A percentile compares a stretch with the other conserved stretches of the same genome.
phyloP scores from a whole-genome alignment of 495 filamentous ascomycete species.

The Tetracladium setigerum region DNA sequence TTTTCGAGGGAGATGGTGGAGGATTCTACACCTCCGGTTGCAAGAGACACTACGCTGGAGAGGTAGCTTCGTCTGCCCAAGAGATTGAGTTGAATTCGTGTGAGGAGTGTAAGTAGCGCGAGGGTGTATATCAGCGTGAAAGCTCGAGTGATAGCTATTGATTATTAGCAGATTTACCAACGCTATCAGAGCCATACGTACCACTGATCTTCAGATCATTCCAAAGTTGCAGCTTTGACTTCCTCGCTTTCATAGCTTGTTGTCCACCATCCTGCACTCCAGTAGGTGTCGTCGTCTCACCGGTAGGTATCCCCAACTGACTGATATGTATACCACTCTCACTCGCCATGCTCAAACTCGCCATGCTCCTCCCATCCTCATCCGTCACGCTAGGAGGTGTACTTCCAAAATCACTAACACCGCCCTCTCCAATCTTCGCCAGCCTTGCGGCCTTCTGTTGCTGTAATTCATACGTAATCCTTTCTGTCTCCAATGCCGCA shows the following conservation, averaged over 20 bases:
- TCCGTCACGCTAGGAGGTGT: conserved; percentile 70
- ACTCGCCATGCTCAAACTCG: conserved; percentile 68
- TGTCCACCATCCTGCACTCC: conserved; percentile 31
- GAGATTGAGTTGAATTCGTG: conserved; percentile 93
- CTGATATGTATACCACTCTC: conserved; percentile 75
- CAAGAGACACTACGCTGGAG: conserved; percentile 84
- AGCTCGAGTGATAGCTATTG: conserved; percentile 74
- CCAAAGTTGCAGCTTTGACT: conserved; percentile 89
- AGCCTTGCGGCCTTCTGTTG: conserved; percentile 80
- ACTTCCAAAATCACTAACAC: conserved; percentile 56
- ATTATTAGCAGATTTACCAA: not conserved
- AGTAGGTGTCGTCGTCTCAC: conserved; percentile 27
- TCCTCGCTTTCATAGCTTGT: conserved; percentile 46
- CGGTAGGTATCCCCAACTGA: conserved; percentile 51
- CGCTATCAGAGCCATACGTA: conserved; percentile 34
- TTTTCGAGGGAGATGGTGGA: conserved; percentile 81
- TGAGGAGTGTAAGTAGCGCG: conserved; percentile 82
- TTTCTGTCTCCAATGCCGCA: conserved; percentile 80
- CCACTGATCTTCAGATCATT: conserved; percentile 95
- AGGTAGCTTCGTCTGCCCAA: conserved; percentile 92
- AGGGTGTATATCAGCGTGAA: conserved; percentile 90
- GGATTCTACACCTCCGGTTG: conserved; percentile 49
- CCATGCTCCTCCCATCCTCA: conserved; percentile 72
- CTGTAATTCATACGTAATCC: conserved; percentile 83
- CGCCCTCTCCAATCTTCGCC: conserved; percentile 47